Evolutionary conservation across 345 rosid genomes (phyloP).

Genomic region (Gossypium anomalum): DNA sequence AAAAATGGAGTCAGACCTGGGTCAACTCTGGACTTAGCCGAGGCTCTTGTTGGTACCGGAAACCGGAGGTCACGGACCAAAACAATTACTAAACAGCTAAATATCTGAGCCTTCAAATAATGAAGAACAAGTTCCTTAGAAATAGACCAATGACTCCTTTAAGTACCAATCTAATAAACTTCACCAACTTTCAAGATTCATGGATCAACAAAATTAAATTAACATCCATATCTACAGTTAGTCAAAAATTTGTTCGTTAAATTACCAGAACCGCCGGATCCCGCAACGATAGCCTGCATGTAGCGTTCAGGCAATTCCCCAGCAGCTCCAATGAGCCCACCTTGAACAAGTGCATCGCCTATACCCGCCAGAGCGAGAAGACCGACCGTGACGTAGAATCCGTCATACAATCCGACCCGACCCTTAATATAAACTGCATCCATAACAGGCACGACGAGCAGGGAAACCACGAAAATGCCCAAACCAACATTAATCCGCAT

Average conservation of each 20-base stretch:
- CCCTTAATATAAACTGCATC: conserved; percentile 73
- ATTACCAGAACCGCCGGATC: conserved; percentile 95
- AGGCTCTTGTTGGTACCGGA: too few species aligned
- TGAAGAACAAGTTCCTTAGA: not conserved
- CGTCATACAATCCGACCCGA: conserved; percentile 62
- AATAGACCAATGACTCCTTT: not conserved
- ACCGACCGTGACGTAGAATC: conserved; percentile 59
- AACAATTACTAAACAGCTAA: not conserved
- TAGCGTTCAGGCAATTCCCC: conserved; percentile 92
- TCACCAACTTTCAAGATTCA: not conserved
- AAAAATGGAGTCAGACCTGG: too few species aligned
- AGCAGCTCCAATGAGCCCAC: conserved; percentile 81
- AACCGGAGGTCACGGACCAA: too few species aligned
- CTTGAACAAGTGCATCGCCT: conserved; percentile 87
- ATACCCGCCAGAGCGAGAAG: conserved; percentile 57
- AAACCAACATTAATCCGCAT: conserved; percentile 78
- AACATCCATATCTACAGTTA: not conserved
- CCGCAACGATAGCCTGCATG: conserved; percentile 92
- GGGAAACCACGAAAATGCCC: conserved; percentile 45
- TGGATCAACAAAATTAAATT: not conserved
- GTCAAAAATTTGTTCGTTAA: not conserved
- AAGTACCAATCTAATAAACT: not conserved
- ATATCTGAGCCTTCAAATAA: not conserved
- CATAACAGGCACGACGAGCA: conserved; percentile 71
- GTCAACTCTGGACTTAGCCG: too few species aligned